Evolutionary conservation across 306 rosid species (phyloP).

Genomic region (Luffa aegyptiaca): DNA sequence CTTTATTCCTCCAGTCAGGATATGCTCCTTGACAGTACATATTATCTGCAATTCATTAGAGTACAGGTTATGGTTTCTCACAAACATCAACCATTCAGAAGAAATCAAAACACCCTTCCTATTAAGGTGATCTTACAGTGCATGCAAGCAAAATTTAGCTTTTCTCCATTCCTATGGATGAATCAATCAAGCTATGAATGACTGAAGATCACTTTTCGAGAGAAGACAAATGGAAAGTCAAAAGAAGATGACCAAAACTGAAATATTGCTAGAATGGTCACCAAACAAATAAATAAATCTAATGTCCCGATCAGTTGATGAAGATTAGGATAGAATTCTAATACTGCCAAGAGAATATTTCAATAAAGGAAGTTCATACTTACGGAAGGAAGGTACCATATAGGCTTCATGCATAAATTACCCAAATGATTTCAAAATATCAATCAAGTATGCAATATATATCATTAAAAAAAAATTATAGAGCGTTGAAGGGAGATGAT

Average conservation of each 20-base stretch:
- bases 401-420: not conserved
- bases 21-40: conserved; percentile 70
- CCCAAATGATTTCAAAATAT: not conserved
- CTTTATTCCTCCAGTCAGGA: conserved; percentile 77
- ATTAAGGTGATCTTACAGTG: not conserved
- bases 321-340: not conserved
- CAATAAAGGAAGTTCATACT: not conserved
- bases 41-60: conserved; percentile 66
- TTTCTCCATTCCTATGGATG: not conserved
- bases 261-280: not conserved
- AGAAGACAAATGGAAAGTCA: not conserved
- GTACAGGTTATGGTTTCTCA: conserved; percentile 15
- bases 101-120: not conserved
- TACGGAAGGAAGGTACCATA: not conserved
- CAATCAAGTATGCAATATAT: not conserved
- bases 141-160: not conserved
- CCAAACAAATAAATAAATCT: not conserved
- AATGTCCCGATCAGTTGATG: not conserved
- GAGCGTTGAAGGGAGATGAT: no score
- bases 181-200: no score
- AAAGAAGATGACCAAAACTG: not conserved
- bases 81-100: conserved; percentile 8
- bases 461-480: not conserved
- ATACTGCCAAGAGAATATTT: not conserved
- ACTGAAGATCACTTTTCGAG: not conserved